These are phyloP conservation scores for Saccharomycopsis microspora DNA, from an alignment of 805 yeast genomes.

Conservation along the genomic window DNA sequence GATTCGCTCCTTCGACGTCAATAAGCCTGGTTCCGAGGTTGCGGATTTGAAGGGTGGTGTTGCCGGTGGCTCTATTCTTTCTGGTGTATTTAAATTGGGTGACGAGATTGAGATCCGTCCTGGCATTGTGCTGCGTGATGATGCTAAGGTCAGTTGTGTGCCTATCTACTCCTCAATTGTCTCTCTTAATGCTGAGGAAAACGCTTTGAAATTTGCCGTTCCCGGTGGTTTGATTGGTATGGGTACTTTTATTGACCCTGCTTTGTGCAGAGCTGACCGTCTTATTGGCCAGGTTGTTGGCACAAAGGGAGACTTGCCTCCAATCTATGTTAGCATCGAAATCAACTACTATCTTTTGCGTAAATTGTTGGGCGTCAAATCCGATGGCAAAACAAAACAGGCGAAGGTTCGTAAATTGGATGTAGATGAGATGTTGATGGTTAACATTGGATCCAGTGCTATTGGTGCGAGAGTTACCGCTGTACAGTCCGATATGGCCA, in stretches of 20 bases:
- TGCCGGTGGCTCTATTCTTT: conserved; percentile 97
- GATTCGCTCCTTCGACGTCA: conserved; percentile 96
- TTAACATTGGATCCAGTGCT: conserved; percentile 97
- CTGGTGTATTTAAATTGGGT: conserved; percentile 93
- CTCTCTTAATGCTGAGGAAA: conserved; percentile 93
- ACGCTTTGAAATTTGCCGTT: conserved; percentile 95
- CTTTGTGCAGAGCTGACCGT: conserved; percentile 98
- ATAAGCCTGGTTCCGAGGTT: conserved; percentile 97
- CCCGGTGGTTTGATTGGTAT: conserved; percentile 99
- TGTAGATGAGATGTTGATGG: conserved; percentile 94
- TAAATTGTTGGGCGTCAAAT: conserved; percentile 95
- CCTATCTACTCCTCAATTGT: conserved; percentile 93
- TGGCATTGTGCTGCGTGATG: conserved; percentile 96
- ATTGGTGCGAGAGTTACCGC: conserved; percentile 98
- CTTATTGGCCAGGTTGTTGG: conserved; percentile 99
- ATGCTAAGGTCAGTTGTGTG: conserved; percentile 77
- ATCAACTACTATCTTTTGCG: conserved; percentile 93
- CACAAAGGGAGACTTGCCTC: conserved; percentile 91
- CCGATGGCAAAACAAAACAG: conserved; percentile 76
- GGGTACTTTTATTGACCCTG: conserved; percentile 98
- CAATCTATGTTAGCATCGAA: conserved; percentile 93
- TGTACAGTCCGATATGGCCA: conserved; percentile 98
- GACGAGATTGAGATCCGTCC: conserved; percentile 99
- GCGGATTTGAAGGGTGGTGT: conserved; percentile 98
- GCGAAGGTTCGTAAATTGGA: conserved; percentile 94